Conservation (phyloP, 345 rosid genomes). For the Sonneratia alba region DNA sequence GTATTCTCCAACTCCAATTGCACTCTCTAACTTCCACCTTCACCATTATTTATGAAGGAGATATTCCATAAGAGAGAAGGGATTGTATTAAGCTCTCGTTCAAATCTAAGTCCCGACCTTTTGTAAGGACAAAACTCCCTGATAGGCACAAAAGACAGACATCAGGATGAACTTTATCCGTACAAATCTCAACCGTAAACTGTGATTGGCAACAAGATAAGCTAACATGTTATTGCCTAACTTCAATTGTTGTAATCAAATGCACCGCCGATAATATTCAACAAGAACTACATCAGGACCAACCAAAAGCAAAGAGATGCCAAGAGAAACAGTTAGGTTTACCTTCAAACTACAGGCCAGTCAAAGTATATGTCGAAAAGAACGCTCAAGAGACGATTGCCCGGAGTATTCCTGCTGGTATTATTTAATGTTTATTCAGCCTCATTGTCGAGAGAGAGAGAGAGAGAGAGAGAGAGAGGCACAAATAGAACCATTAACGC, state of each 20-base stretch:
- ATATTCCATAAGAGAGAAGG: slow-evolving; percentile 20
- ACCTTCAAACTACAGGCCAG: slow-evolving; percentile 5
- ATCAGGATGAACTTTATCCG: neutral
- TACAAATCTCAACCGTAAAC: neutral
- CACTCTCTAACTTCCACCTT: slow-evolving; percentile 25
- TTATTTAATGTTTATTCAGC: neutral
- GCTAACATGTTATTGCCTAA: neutral
- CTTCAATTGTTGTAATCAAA: neutral
- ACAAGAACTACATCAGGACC: slow-evolving; percentile 6
- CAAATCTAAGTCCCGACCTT: slow-evolving; percentile 10
- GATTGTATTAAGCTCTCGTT: slow-evolving; percentile 10
- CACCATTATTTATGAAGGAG: slow-evolving; percentile 37
- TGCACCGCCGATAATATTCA: slow-evolving; percentile 1
- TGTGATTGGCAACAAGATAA: neutral
- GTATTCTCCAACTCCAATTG: slow-evolving; percentile 26
- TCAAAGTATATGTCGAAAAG: neutral
- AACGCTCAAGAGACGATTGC: neutral
- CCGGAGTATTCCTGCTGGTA: neutral
- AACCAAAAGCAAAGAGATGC: slow-evolving; percentile 1
- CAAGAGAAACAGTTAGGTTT: neutral
- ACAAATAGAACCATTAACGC: neutral
- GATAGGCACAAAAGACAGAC: neutral
- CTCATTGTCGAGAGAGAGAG: slow-evolving; percentile 6
- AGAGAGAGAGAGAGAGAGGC: neutral
- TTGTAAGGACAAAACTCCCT: slow-evolving; percentile 2